A percentile compares a stretch with the other conserved stretches of the same genome.
Evolutionary conservation across 345 rosid species (phyloP).

Genomic region (Carallia pectinifolia): DNA sequence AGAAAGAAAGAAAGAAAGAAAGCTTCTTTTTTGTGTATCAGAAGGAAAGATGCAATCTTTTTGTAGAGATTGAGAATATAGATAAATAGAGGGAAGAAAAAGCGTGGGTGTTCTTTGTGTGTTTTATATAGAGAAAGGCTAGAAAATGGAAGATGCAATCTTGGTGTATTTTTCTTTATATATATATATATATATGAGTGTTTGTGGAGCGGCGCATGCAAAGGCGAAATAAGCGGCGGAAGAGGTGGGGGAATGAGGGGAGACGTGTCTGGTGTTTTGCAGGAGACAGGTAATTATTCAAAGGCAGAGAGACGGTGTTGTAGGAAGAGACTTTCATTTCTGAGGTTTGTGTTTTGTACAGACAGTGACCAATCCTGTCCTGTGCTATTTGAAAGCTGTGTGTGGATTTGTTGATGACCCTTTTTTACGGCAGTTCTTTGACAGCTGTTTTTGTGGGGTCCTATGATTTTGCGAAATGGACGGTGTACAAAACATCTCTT

Average conservation of each 20-base stretch:
- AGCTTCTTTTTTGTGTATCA: background rate
- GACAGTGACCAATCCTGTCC: too few species aligned
- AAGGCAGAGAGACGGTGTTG: conserved; percentile 1
- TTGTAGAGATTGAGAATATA: background rate
- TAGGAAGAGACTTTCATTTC: background rate
- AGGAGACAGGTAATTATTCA: conserved; percentile 12
- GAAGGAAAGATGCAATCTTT: background rate
- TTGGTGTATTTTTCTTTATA: too few species aligned
- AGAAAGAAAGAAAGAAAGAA: background rate
- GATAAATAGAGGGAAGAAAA: too few species aligned
- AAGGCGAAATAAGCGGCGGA: conserved; percentile 18
- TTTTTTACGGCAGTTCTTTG: too few species aligned
- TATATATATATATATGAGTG: background rate
- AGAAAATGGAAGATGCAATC: too few species aligned
- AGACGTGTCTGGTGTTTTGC: conserved; percentile 19
- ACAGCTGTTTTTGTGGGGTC: too few species aligned
- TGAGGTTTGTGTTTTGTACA: too few species aligned
- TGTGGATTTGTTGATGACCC: too few species aligned
- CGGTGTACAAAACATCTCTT: too few species aligned
- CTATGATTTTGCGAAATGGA: too few species aligned
- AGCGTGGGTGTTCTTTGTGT: background rate
- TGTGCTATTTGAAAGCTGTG: too few species aligned
- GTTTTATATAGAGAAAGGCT: too few species aligned
- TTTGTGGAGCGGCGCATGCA: conserved; percentile 20
- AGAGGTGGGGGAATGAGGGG: conserved; percentile 9